Percentiles rank a stretch among this genome's conserved stretches.
Evolutionary conservation across 352 stramenopile genomes (phyloP).

Genomic region (Pythium chondricola): DNA sequence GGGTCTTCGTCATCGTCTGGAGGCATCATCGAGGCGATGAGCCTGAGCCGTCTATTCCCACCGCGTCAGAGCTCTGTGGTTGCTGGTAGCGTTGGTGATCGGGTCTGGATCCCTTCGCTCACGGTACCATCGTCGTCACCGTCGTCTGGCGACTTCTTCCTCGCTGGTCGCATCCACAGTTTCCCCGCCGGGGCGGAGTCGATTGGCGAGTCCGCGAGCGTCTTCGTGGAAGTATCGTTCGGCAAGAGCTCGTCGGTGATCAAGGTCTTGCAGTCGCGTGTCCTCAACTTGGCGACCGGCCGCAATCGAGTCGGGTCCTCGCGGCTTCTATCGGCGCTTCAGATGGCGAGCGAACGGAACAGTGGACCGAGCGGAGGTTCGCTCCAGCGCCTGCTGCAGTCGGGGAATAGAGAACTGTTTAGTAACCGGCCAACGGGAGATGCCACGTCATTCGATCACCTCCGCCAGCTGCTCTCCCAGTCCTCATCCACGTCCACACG

Average conservation of each 20-base stretch:
- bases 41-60: slow-evolving; percentile 58
- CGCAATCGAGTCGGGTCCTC: slow-evolving; percentile 31
- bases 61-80: slow-evolving; percentile 49
- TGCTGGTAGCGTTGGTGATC: slow-evolving; percentile 48
- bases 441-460: slow-evolving; percentile 40
- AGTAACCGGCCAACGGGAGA: slow-evolving; percentile 1
- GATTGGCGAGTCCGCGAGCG: slow-evolving; percentile 32
- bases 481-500: slow-evolving; percentile 11
- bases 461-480: slow-evolving; percentile 29
- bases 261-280: slow-evolving; percentile 52
- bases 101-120: slow-evolving; percentile 53
- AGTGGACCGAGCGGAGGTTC: slow-evolving; percentile 3
- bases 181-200: slow-evolving; percentile 51
- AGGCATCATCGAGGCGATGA: slow-evolving; percentile 61
- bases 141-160: slow-evolving; percentile 29
- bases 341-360: slow-evolving; percentile 26
- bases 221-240: slow-evolving; percentile 53
- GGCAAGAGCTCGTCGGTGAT: slow-evolving; percentile 29
- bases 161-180: slow-evolving; percentile 55
- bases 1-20: not conserved
- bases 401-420: slow-evolving; percentile 8
- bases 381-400: slow-evolving; percentile 14
- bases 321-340: slow-evolving; percentile 51
- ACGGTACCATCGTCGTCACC: not conserved
- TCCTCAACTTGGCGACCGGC: slow-evolving; percentile 48